Percentiles rank a stretch among this genome's conserved stretches.
These are phyloP conservation scores for Neltuma alba DNA, from an alignment of 306 rosid genomes.

Conservation along the genomic window DNA sequence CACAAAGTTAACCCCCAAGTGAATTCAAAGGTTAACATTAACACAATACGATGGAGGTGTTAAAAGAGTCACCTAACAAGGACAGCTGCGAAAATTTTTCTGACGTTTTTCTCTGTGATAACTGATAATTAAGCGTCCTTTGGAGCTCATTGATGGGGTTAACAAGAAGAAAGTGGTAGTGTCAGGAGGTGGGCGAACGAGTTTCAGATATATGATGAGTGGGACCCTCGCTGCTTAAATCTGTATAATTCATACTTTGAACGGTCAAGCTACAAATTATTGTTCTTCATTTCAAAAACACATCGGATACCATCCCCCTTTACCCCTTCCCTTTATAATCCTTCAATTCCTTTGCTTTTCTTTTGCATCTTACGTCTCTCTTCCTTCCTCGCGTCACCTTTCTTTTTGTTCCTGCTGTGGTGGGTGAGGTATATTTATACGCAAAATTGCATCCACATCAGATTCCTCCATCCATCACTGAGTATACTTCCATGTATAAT, in stretches of 20 bases:
- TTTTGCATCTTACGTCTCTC: not conserved
- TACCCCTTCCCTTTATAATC: not conserved
- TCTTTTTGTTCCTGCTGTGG: no score
- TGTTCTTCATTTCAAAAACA: conserved; percentile 47
- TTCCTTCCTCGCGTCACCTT: no score
- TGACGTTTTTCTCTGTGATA: not conserved
- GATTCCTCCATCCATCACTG: not conserved
- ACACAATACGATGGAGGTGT: not conserved
- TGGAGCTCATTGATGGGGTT: conserved; percentile 45
- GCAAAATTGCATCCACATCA: not conserved
- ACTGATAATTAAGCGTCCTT: not conserved
- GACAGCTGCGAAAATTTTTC: not conserved
- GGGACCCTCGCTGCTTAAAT: conserved; percentile 41
- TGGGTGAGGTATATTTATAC: no score
- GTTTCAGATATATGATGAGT: conserved; percentile 28
- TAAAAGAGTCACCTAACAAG: not conserved
- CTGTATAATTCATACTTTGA: conserved; percentile 59
- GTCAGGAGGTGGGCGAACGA: conserved; percentile 45
- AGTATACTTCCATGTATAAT: not conserved
- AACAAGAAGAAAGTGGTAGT: conserved; percentile 21
- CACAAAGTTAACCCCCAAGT: conserved; percentile 4
- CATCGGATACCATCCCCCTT: conserved; percentile 60
- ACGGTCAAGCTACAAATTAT: conserved; percentile 91
- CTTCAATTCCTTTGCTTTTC: not conserved
- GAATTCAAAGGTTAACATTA: not conserved